Base-by-base conservation (phyloP, 2,329 filamentous ascomycete genomes). In the Hypoxylon sp. region DNA sequence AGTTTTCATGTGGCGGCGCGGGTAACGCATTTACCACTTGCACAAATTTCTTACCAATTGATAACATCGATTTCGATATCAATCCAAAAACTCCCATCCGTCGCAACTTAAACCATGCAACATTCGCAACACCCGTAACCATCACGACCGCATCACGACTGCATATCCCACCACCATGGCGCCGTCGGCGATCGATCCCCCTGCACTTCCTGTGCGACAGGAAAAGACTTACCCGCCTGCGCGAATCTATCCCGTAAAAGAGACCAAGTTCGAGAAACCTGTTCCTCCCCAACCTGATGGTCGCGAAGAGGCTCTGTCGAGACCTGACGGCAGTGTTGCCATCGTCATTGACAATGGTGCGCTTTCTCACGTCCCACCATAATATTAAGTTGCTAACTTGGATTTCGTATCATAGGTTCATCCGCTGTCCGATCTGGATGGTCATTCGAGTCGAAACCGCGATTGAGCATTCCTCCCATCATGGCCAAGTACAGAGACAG, bases 301-400 rank as follows among this genome's bases (percentile, higher is more conserved):
- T 51, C 94, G 91, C 76, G 85, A 88, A 74, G 85, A 87, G 72
- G 94, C 93, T 66, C 85, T 87, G 55, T 81, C 87, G 62, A 78
- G 77, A 21, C 81, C 86, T 19, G 79, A 85, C 14, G 85, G 83
- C 63, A 82, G 83, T 49, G 92, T 90, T 56, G 93, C 94, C 55
- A 98, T 99, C 76, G 93, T 99, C 69, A 98, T 99, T 77, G 96
- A 99, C 83, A 98, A 98, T 91, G 96, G 94, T 97, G 82, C 67
- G 81, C 50, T 46, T 46, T 32, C 5, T 46, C 21, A 46, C 46
- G 48, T 50, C n/a, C 5, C 36, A 21, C 30, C 11, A 30, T 25
- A 58, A 11, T 34, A 49, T 11, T 14, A 52, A 45, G 50, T 56
- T 60, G 25, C 70, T 72, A 66, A 73, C 46, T 38, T 52, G 23